A percentile compares a stretch with the other conserved stretches of the same genome.
phyloP scores from a whole-genome alignment of 805 yeast genomes.

The Wickerhamiella lipophila region DNA sequence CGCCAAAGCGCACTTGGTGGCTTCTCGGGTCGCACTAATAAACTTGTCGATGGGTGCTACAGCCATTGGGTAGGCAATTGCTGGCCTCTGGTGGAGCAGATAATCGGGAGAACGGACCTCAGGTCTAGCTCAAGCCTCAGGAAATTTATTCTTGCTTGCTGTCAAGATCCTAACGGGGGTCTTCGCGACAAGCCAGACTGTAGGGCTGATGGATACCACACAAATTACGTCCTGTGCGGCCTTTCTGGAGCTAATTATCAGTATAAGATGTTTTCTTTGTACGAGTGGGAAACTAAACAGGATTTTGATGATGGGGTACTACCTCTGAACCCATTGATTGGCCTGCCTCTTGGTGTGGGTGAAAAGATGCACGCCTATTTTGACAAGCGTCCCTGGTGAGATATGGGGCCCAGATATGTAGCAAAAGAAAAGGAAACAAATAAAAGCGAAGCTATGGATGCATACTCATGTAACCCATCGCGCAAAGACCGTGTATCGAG shows the following conservation, averaged over 20 bases:
- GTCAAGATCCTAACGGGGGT: slow-evolving; percentile 64
- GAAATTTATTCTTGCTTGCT: slow-evolving; percentile 58
- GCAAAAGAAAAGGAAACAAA: no score
- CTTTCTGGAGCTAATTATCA: slow-evolving; percentile 45
- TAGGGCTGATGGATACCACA: slow-evolving; percentile 74
- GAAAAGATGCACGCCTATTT: slow-evolving; percentile 25
- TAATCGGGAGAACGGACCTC: slow-evolving; percentile 26
- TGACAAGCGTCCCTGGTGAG: neutral
- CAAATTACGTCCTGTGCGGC: slow-evolving; percentile 75
- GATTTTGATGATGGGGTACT: neutral
- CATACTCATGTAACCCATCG: no score
- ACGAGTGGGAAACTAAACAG: slow-evolving; percentile 22
- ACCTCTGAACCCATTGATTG: slow-evolving; percentile 46
- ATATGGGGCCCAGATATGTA: no score
- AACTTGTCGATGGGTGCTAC: slow-evolving; percentile 92
- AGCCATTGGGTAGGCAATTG: slow-evolving; percentile 90
- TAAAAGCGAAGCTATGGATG: no score
- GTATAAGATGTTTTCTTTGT: slow-evolving; percentile 25
- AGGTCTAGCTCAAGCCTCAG: slow-evolving; percentile 45
- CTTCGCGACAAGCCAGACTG: slow-evolving; percentile 79
- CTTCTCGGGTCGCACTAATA: slow-evolving; percentile 78
- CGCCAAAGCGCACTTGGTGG: slow-evolving; percentile 72
- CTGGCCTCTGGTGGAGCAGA: slow-evolving; percentile 47
- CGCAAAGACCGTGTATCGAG: no score
- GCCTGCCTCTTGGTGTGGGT: slow-evolving; percentile 38